Evolutionary conservation across 768 basidiomycete genomes (phyloP).

Genomic region (Phallus indusiatus): DNA sequence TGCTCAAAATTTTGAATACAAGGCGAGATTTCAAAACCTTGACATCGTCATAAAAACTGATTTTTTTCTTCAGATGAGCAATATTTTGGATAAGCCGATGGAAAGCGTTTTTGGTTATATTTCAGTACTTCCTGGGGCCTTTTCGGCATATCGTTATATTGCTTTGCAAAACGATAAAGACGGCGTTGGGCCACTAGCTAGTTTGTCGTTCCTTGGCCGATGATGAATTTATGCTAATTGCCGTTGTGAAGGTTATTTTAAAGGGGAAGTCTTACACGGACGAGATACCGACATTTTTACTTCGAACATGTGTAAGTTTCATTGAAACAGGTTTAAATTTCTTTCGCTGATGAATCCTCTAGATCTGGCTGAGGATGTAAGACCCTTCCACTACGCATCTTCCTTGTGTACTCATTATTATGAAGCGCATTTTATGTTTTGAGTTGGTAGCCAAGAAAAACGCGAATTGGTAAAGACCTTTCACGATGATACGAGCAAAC

Average conservation of each 20-base stretch:
- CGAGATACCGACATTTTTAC: conserved; percentile 88
- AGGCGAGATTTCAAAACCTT: conserved; percentile 20
- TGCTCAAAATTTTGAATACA: conserved; percentile 95
- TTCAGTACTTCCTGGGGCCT: conserved; percentile 90
- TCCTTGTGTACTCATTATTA: conserved; percentile 6
- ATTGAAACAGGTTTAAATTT: not conserved
- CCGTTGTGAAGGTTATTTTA: conserved; percentile 56
- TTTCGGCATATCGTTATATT: conserved; percentile 88
- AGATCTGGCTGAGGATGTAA: conserved; percentile 87
- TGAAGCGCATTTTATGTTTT: conserved; percentile 74
- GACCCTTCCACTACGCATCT: conserved; percentile 12
- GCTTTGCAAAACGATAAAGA: conserved; percentile 77
- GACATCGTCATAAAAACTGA: not conserved
- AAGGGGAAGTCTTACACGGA: conserved; percentile 82
- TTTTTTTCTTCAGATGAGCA: conserved; percentile 40
- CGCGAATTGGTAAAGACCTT: conserved; percentile 56
- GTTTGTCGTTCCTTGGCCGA: not conserved
- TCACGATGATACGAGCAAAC: conserved; percentile 16
- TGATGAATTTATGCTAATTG: not conserved
- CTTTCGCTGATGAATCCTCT: not conserved
- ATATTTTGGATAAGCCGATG: conserved; percentile 84
- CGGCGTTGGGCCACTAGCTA: conserved; percentile 76
- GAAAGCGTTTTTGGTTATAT: conserved; percentile 94
- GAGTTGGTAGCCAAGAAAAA: conserved; percentile 71
- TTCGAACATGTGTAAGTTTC: conserved; percentile 82